A percentile compares a stretch with the other conserved stretches of the same genome.
Conservation (phyloP, 306 rosid species). For the Vicia faba region DNA sequence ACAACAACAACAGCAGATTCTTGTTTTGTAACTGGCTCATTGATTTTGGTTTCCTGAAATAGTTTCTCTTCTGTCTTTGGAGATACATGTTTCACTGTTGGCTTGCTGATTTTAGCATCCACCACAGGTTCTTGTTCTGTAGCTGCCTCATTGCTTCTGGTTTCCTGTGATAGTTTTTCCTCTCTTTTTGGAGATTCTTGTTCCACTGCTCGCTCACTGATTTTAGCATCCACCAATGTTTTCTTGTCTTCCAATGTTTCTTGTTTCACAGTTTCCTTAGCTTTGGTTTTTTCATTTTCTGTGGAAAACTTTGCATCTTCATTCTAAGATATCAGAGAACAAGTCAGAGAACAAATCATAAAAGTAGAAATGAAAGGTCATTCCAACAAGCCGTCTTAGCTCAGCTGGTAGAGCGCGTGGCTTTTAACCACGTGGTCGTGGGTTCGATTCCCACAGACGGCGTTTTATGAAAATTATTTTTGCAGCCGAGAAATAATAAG, state of each 20-base stretch:
- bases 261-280: conserved; percentile 36
- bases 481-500: too few species aligned
- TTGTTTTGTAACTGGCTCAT: conserved; percentile 17
- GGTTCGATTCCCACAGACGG: too few species aligned
- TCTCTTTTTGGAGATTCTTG: conserved; percentile 29
- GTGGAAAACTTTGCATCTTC: conserved; percentile 33
- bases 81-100: conserved; percentile 31
- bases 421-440: too few species aligned
- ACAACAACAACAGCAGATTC: not conserved
- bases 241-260: conserved; percentile 12
- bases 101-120: conserved; percentile 12
- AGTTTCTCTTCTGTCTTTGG: conserved; percentile 22
- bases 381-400: too few species aligned
- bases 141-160: conserved; percentile 19
- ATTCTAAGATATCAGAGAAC: conserved; percentile 7
- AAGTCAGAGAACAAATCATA: too few species aligned
- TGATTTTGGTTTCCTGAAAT: conserved; percentile 13
- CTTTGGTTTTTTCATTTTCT: conserved; percentile 32
- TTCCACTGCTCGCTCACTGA: conserved; percentile 16
- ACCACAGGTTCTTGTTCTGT: conserved; percentile 32
- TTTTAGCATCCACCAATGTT: conserved; percentile 21
- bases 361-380: too few species aligned
- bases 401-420: too few species aligned
- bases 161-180: conserved; percentile 29
- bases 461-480: too few species aligned